Evolutionary conservation across 1,284 basidiomycete genomes (phyloP), one percentile per base, ranked within the genome.

Genomic region (Phellinidium pouzarii): DNA sequence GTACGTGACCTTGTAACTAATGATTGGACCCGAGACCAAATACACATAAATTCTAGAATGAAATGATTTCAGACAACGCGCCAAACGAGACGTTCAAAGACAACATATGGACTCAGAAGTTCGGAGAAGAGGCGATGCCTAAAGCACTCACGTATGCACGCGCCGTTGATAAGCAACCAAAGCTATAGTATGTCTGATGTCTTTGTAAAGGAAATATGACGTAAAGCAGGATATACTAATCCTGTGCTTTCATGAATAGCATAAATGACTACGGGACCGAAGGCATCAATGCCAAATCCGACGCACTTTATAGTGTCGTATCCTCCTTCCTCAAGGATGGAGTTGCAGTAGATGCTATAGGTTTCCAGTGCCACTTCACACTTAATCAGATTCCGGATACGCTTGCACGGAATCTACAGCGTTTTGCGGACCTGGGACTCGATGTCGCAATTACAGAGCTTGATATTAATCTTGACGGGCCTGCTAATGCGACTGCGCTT

Each of bases 291-390:
- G 29, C 50, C 6, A 56, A 56, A n/a, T 56, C 54, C 12, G 50
- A 56, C 34, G 52, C 49, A 19, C 44, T 56, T 19, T 56, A 44
- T 45, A 48, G 26, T 31, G 50, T 56, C 29, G 54, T 52, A 12
- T 11, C 47, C 23, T 44, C 44, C 6, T 56, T 56, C 44, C 19
- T 56, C 14, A 26, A 11, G n/a, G 45, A 56, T 37, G 50, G 50
- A 29, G 54, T 56, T 6, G 78, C 79, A n/a, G 36, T 56, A 12
- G 50, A 56, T 40, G 54, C 44, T 23, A 52, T 56, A 26, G 54
- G 54, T 25, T 56, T 56, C 34, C 77, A 81, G 66, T 49, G 55
- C 25, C 58, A 58, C 37, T 55, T 60, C 37, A 44, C 44, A 17
- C 50, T 57, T 36, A 44, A 44, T 8, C 54, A 54, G 19, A 25